Evolutionary conservation across 208 protist genomes (phyloP).

Genomic region (Leishmania tarentolae): DNA sequence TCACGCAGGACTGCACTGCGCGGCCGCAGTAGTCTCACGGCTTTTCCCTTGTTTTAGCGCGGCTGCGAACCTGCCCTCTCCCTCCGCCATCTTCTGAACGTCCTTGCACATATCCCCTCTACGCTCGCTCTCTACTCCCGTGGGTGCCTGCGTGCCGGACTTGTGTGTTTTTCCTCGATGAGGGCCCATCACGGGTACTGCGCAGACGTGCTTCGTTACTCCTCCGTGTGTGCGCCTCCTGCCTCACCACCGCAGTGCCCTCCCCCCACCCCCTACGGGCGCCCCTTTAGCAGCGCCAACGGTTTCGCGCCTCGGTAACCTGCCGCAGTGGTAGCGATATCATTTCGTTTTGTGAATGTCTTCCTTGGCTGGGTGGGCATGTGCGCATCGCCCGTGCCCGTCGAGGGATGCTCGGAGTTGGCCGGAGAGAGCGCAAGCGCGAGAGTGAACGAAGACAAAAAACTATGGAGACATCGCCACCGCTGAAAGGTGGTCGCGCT

Average conservation of each 20-base stretch:
- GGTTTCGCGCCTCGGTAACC: background rate
- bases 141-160: too few relatives aligned
- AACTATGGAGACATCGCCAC: background rate
- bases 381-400: background rate
- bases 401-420: background rate
- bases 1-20: too few relatives aligned
- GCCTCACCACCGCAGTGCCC: background rate
- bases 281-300: background rate
- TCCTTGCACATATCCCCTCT: too few relatives aligned
- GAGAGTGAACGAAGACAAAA: background rate
- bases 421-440: background rate
- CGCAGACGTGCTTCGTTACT: background rate
- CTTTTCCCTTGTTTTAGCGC: too few relatives aligned
- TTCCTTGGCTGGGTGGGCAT: background rate
- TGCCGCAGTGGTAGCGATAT: conserved; percentile 3
- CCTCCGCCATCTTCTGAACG: too few relatives aligned
- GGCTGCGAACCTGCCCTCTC: too few relatives aligned
- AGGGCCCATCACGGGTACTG: too few relatives aligned
- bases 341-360: background rate
- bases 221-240: background rate
- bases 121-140: too few relatives aligned
- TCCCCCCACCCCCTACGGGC: background rate
- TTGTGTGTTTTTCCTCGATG: too few relatives aligned
- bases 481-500: background rate
- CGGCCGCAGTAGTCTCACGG: too few relatives aligned